A percentile compares a stretch with the other conserved stretches of the same genome.
phyloP scores from a whole-genome alignment of 2,329 filamentous ascomycete genomes.

The Hymenoscyphus scutula region DNA sequence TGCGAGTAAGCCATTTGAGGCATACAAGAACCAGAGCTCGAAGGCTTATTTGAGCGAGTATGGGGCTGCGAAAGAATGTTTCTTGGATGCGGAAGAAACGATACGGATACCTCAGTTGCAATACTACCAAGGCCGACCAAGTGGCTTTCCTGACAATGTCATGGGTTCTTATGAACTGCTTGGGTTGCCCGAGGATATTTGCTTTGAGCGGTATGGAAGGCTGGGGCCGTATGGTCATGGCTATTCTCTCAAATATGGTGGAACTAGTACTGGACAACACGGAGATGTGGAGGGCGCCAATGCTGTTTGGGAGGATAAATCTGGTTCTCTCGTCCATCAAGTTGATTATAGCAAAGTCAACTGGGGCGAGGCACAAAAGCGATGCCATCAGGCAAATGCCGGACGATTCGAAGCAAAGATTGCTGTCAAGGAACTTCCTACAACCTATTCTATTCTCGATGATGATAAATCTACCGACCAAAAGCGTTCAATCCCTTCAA shows the following conservation, averaged over 20 bases:
- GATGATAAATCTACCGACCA: conserved; percentile 6
- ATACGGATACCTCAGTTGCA: conserved; percentile 67
- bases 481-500: conserved; percentile 9
- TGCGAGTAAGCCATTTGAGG: conserved; percentile 57
- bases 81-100: conserved; percentile 65
- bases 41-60: conserved; percentile 50
- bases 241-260: conserved; percentile 75
- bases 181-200: conserved; percentile 77
- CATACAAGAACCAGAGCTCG: conserved; percentile 55
- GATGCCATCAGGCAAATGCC: conserved; percentile 69
- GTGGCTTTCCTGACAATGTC: conserved; percentile 79
- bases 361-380: conserved; percentile 76
- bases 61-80: conserved; percentile 66
- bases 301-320: conserved; percentile 65
- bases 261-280: conserved; percentile 79
- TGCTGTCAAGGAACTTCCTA: conserved; percentile 14
- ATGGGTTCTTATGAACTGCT: conserved; percentile 85
- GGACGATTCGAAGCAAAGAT: conserved; percentile 55
- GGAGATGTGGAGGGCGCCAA: conserved; percentile 81
- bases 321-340: conserved; percentile 46
- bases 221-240: conserved; percentile 88
- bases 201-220: conserved; percentile 88
- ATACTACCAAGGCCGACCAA: conserved; percentile 73
- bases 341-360: conserved; percentile 75
- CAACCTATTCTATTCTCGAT: conserved; percentile 24